These are phyloP conservation scores for Ogataea ganodermae DNA, from an alignment of 805 yeast species.

Conservation along the genomic window DNA sequence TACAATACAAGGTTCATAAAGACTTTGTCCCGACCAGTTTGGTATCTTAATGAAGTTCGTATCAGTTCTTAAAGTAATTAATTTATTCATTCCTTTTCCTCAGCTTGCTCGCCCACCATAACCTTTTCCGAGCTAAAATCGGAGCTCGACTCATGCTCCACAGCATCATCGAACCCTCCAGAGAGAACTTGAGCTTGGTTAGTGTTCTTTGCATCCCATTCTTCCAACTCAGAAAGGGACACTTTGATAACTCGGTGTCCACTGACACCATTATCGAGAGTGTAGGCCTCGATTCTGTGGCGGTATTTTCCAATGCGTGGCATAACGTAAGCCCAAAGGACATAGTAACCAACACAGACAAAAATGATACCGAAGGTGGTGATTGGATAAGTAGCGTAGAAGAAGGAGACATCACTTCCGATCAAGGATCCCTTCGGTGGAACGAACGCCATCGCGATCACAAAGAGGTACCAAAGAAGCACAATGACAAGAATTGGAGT, in stretches of 20 bases:
- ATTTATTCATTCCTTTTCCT: background rate
- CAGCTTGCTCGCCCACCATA: background rate
- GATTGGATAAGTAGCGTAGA: conserved; percentile 45
- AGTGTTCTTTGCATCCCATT: conserved; percentile 35
- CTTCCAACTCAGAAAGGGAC: conserved; percentile 31
- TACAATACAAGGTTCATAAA: no score
- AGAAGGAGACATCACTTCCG: conserved; percentile 45
- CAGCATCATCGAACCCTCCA: conserved; percentile 6
- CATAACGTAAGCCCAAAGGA: conserved; percentile 39
- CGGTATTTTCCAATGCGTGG: conserved; percentile 37
- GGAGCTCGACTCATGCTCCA: background rate
- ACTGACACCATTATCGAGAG: conserved; percentile 40
- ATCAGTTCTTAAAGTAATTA: no score
- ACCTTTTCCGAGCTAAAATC: background rate
- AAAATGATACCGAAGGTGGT: conserved; percentile 39
- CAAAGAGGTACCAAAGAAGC: conserved; percentile 38
- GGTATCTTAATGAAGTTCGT: no score
- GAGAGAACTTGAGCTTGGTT: background rate
- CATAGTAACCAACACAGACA: conserved; percentile 38
- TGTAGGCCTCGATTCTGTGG: conserved; percentile 36
- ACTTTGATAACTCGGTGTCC: conserved; percentile 44
- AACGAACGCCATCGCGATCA: conserved; percentile 44
- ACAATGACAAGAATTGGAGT: conserved; percentile 36
- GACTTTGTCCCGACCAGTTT: no score
- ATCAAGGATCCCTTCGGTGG: conserved; percentile 43